phyloP scores from a whole-genome alignment of 495 filamentous ascomycete species.

The Haplographium delicatum region DNA sequence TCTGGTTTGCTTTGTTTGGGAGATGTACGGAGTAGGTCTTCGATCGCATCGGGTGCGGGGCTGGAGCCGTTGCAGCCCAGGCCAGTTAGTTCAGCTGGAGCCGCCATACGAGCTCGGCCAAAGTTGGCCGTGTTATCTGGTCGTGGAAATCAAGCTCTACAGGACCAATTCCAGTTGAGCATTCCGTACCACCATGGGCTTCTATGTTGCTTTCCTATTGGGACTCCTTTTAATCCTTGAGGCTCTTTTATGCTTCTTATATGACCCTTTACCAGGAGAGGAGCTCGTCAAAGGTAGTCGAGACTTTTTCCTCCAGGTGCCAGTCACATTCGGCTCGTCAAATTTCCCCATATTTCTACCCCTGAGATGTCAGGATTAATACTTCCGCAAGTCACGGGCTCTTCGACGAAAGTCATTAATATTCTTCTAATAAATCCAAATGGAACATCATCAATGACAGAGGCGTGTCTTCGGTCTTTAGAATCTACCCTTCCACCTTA shows the following conservation, averaged over 20 bases:
- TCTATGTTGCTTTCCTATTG: too few species aligned
- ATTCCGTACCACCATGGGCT: too few species aligned
- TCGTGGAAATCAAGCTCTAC: background rate
- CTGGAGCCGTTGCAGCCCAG: background rate
- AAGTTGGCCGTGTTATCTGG: background rate
- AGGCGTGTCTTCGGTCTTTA: conserved; percentile 35
- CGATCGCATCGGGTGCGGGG: background rate
- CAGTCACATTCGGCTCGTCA: background rate
- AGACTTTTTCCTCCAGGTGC: too few species aligned
- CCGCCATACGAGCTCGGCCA: background rate
- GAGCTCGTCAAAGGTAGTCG: too few species aligned
- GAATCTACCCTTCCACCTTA: conserved; percentile 36
- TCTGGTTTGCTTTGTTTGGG: too few species aligned
- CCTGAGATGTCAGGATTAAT: conserved; percentile 5
- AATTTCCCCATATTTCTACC: background rate
- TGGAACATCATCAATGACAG: conserved; percentile 42
- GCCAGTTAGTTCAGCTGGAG: background rate
- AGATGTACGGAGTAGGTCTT: background rate
- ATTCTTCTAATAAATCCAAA: conserved; percentile 46
- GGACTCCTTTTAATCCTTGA: too few species aligned
- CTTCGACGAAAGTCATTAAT: conserved; percentile 27
- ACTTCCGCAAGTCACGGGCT: conserved; percentile 21
- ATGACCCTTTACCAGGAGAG: too few species aligned
- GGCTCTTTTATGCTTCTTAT: too few species aligned
- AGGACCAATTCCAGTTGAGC: too few species aligned